Percentiles rank a stretch among this genome's conserved stretches.
Conservation (phyloP, 140 eudicot species). For the Oenanthe javanica region DNA sequence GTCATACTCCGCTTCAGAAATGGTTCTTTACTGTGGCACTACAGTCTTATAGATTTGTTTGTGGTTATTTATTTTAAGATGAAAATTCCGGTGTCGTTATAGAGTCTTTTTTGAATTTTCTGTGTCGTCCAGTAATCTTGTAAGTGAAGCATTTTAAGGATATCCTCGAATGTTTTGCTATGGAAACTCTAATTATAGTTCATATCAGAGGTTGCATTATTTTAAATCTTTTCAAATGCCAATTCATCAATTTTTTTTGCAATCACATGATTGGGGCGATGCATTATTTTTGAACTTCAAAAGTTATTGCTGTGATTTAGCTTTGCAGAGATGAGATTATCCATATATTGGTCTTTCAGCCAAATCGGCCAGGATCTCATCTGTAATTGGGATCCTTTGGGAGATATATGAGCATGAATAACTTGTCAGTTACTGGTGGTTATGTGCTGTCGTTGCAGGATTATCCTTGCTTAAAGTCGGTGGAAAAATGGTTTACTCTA, state of each 20-base stretch:
- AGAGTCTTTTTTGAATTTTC: neutral
- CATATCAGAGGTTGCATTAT: neutral
- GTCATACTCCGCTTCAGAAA: neutral
- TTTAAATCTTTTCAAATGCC: neutral
- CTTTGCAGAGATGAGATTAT: neutral
- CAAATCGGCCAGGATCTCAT: neutral
- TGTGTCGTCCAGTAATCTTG: neutral
- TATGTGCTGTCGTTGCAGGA: constrained; percentile 40
- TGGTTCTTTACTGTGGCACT: neutral
- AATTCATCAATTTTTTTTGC: neutral
- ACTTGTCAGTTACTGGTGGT: neutral
- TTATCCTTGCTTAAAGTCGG: constrained; percentile 87
- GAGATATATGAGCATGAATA: neutral
- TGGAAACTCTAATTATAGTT: neutral
- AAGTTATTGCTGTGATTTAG: neutral
- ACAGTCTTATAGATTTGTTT: neutral
- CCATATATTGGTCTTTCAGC: neutral
- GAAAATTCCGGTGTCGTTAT: neutral
- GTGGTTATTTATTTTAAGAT: too few species aligned
- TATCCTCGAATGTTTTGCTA: neutral
- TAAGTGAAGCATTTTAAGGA: neutral
- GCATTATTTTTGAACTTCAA: neutral
- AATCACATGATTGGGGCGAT: too few species aligned
- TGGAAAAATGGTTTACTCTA: constrained; percentile 96
- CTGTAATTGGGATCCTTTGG: neutral